Evolutionary conservation across 768 basidiomycete genomes (phyloP), one percentile per base, ranked within the genome.

Genomic region (Termitomyces sp.): DNA sequence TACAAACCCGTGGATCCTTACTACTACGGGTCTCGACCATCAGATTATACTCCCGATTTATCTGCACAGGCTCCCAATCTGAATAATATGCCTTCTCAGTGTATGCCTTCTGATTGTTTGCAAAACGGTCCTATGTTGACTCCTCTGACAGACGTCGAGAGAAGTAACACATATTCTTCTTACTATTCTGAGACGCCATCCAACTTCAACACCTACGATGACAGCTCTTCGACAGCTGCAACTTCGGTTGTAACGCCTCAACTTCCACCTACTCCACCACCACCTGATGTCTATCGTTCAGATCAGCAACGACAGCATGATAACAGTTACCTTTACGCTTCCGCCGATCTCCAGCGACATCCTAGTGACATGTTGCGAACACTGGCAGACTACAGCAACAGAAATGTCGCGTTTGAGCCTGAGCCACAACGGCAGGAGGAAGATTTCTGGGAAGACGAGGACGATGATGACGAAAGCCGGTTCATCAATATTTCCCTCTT

Each of bases 401-500:
- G 47, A 38, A 38, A 59, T n/a, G 23, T n/a, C 3, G 30, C 41
- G 13, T 47, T 41, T 13, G 57, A 64, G 32, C 18, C 67, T 7
- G 71, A 73, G 1, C 61, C 71, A 23, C 70, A 69, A 62, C 18
- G 23, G 2, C 63, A 66, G 16, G 67, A 60, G 16, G 63, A 79
- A 40, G 80, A 81, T 43, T 83, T 79, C 58, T 85, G 82, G 75
- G 85, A 87, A 48, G 84, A 86, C 26, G 79, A 81, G 14, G 80
- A 79, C 26, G 91, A 93, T 56, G 83, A 84, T 18, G 83, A 87
- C 59, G 83, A 83, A 52, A 82, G 79, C 59, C 82, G 87, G 16
- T 97, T 93, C 67, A 87, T 98, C 70, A 95, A 96, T 70, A 90
- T 92, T 55, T 85, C 92, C 16, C 75, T 97, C 47, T 78, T 98